Evolutionary conservation across 176 grass and related monocot species (phyloP).

Genomic region (Chrysopogon serrulatus): DNA sequence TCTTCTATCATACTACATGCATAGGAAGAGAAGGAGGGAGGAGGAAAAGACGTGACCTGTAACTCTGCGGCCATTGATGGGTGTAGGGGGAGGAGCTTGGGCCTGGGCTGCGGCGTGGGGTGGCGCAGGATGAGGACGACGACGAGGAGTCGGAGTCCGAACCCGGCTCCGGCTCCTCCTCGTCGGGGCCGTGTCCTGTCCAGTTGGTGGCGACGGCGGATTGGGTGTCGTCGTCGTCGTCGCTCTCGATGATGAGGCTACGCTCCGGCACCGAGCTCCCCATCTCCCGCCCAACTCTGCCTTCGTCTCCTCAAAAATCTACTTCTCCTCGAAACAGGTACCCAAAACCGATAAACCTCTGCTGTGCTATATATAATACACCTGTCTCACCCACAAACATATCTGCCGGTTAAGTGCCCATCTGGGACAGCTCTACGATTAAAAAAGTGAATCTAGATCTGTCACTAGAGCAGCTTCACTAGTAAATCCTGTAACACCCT

Average conservation of each 20-base stretch:
- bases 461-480: too few species aligned
- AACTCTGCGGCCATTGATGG: conserved; percentile 91
- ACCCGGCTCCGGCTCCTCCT: not conserved
- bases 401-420: too few species aligned
- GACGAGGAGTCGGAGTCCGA: conserved; percentile 25
- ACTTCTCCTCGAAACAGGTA: too few species aligned
- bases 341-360: too few species aligned
- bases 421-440: too few species aligned
- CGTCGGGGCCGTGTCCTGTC: not conserved
- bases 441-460: too few species aligned
- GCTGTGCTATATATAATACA: too few species aligned
- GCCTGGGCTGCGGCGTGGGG: not conserved
- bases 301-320: too few species aligned
- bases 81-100: conserved; percentile 45
- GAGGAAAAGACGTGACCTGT: conserved; percentile 52
- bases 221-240: conserved; percentile 43
- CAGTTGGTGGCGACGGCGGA: not conserved
- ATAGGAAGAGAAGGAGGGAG: not conserved
- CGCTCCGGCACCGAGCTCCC: conserved; percentile 52
- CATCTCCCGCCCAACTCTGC: conserved; percentile 20
- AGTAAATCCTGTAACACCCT: too few species aligned
- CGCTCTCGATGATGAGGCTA: conserved; percentile 59
- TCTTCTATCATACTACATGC: too few species aligned
- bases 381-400: too few species aligned
- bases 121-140: conserved; percentile 49